Evolutionary conservation across 2,329 filamentous ascomycete genomes (phyloP), one percentile per base, ranked within the genome.

Genomic region (Chalara sp.): DNA sequence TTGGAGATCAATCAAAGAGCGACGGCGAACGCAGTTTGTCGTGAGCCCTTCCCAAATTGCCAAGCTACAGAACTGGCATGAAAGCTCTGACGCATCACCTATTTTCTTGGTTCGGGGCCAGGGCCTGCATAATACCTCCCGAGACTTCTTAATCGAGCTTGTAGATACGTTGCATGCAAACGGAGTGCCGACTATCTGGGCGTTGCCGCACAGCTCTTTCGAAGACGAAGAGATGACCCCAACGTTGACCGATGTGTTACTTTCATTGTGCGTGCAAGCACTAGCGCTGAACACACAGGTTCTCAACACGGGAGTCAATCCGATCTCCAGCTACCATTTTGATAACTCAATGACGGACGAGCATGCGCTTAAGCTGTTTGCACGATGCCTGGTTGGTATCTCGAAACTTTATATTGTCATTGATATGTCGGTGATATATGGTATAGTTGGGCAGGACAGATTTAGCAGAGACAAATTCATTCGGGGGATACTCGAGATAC

Each of bases 71-170:
- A 12, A 47, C 32, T 47, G 45, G 45, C 45, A 47, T 39, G n/a
- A 47, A 47, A 47, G 32, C 45, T 5, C 45, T 6, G 45, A 47
- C 39, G 45, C 45, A 13, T 49, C 44, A 11, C 47, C 47, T 13
- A 8, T 49, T n/a, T 41, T 49, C 31, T 28, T 49, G 13, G 47
- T 41, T 21, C 47, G 41, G 12, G 43, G 47, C 32, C 12, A 8
- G 43, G 47, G 47, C 13, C 47, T 43, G 13, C 41, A 28, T 12
- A 43, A 8, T 8, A 31, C 44, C 6, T 37, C 47, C 39, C 39
- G 47, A 49, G 47, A 49, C 31, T 49, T 49, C 47, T 49, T 41
- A 11, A 41, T 49, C 28, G 47, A 49, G 47, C 40, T 49, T 32
- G 21, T 49, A 31, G 47, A 49, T 29, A 49, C 31, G 6, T 44